These are phyloP conservation scores for Chrysochromulina parva DNA, from an alignment of 78 protist genomes.

Conservation along the genomic window DNA sequence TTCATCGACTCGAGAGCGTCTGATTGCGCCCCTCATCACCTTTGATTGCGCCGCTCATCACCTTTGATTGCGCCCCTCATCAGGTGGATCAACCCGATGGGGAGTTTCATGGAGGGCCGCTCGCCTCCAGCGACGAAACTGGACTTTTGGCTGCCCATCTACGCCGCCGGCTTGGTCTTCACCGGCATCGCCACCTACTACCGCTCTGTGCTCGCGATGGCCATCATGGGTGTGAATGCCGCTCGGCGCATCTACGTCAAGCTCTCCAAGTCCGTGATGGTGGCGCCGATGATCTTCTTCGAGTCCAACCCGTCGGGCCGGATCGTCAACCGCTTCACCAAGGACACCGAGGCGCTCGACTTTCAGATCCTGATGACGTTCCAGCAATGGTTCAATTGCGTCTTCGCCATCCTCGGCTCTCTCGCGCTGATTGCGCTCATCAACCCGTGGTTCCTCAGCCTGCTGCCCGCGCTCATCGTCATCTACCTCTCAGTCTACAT, in stretches of 20 bases:
- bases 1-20: no score
- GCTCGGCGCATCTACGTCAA: background rate
- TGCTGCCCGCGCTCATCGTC: constrained; percentile 61
- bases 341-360: constrained; percentile 40
- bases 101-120: no score
- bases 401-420: constrained; percentile 39
- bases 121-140: no score
- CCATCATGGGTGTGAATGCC: background rate
- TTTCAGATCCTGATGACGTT: constrained; percentile 3
- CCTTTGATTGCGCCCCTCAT: no score
- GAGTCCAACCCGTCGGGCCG: constrained; percentile 98
- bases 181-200: background rate
- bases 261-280: constrained; percentile 48
- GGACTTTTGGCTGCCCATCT: background rate
- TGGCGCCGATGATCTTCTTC: constrained; percentile 31
- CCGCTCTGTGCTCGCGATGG: background rate
- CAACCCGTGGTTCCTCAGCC: constrained; percentile 62
- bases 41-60: no score
- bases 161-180: background rate
- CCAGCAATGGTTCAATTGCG: background rate
- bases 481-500: constrained; percentile 69
- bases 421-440: constrained; percentile 46
- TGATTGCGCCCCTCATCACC: no score
- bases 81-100: no score
- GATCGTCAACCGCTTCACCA: constrained; percentile 91